Base-by-base conservation (phyloP, 140 eudicot species). In the Cichorium intybus region DNA sequence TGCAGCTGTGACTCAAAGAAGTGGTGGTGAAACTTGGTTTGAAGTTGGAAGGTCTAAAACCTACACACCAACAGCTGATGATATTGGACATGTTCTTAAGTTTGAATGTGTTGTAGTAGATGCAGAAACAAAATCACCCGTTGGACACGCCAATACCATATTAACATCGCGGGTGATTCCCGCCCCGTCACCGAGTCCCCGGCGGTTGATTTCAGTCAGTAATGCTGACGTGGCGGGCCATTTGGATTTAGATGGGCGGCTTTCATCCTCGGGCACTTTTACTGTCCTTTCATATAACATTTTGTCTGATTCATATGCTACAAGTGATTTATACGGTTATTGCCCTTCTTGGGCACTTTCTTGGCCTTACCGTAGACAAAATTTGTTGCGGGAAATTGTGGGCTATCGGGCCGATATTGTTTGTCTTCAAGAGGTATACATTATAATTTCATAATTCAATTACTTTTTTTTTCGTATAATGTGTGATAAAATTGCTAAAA, bases 301-400 rank as follows among this genome's bases (percentile, higher is more conserved):
- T 46, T 70, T 89, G 43, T 76, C 95, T 0, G 97, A 86, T 43
- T 68, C 87, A 1, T 81, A 78, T 85, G 95, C 96, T 12, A 72
- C 87, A 5, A 85, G 70, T 68, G 98, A 92, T 54, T 66, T 75
- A 28, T 88, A 88, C 47, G 80, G 92, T 71, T 92, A 92, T 73
- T 92, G 96, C 66, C 98, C 98, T 24, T 62, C 96, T 3, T 92
- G 98, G 98, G 98, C 98, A 21, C 95, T 92, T 45, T 79, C 98
- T 58, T 92, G 98, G 98, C 73, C 98, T 53, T 92, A 88, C 26
- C 85, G 98, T 48, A 81, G 86, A 67, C 98, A 92, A 71, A 92
- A 88, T 74, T 77, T 92, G 64, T 77, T 92, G 47, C 81, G 95
- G 21, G 98, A 92, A 81, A 92, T 92, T 16, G 95, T 92, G 33